Conservation (phyloP, 371 early-diverging fungal species). For the Mortierella sp. region DNA sequence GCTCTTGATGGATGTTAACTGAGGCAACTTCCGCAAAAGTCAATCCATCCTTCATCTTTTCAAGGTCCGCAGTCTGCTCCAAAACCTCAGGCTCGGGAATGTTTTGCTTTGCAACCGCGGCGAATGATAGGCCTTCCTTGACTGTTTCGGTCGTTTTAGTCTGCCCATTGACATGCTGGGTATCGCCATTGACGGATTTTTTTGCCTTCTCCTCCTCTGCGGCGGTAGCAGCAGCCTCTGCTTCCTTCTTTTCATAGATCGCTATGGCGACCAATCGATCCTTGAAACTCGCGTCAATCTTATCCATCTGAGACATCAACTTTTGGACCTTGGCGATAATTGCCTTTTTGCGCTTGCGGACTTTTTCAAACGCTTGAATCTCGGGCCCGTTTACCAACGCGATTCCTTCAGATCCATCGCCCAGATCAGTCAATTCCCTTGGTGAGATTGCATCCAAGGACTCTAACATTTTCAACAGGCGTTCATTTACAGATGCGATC, state of each 20-base stretch:
- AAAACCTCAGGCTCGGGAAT: constrained; percentile 20
- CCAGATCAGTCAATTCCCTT: constrained; percentile 47
- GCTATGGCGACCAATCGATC: constrained; percentile 33
- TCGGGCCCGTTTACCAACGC: constrained; percentile 27
- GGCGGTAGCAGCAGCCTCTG: constrained; percentile 15
- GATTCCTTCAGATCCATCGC: constrained; percentile 37
- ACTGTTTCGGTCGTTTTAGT: constrained; percentile 11
- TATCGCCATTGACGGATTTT: constrained; percentile 1
- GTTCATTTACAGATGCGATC: constrained; percentile 40
- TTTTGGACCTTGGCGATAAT: constrained; percentile 36
- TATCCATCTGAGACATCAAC: constrained; percentile 43
- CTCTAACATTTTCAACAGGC: constrained; percentile 34
- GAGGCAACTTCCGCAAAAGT: constrained; percentile 32
- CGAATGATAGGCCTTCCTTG: constrained; percentile 43
- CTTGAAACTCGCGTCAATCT: constrained; percentile 27
- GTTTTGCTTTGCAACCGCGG: constrained; percentile 29
- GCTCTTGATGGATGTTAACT: constrained; percentile 14
- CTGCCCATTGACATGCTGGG: constrained; percentile 3
- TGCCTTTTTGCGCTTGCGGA: constrained; percentile 41
- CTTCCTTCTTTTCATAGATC: constrained; percentile 28
- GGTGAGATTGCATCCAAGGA: constrained; percentile 44
- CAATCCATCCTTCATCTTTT: constrained; percentile 49
- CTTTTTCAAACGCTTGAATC: constrained; percentile 45
- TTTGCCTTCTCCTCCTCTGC: constrained; percentile 10
- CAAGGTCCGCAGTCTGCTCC: constrained; percentile 32